Evolutionary conservation across 2,329 filamentous ascomycete genomes (phyloP), one percentile per base, ranked within the genome.

Genomic region (Hymenoscyphus salicellus): DNA sequence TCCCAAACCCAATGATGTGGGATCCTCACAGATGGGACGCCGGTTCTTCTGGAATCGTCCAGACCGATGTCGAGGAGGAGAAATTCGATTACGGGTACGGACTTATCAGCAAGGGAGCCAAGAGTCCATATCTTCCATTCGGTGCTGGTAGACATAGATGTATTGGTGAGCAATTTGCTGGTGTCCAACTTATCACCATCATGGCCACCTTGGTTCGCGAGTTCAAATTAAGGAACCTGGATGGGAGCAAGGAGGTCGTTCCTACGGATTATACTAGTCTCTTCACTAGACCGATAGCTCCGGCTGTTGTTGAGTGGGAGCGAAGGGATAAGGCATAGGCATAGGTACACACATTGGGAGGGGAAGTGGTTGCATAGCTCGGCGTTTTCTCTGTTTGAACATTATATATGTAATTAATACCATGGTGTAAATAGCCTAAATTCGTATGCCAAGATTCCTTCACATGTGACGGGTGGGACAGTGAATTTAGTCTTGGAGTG

Each of bases 81-180:
- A 92, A 92, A 79, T 85, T 94, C 66, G 94, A 97, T 77, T 97
- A 97, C 76, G 94, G 94, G 38, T 97, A 96, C 78, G 94, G 94
- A 67, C 82, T 96, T 60, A 90, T 97, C 70, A 93, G 87, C 83
- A 97, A 97, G 83, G 94, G 94, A 63, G 89, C 92, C 16, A 87
- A 86, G 65, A 96, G 91, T 61, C 93, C 94, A 0, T 98, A 97
- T 77, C 86, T 98, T 58, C 94, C 94, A 1, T 98, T 98, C 75
- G 94, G 94, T 65, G 94, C 93, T 33, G 94, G 94, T 52, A 84
- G 94, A 71, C 94, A 98, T 79, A 85, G 94, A 70, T 98, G 94
- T 79, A 97, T 98, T 75, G 94, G 94, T 70, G 94, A 98, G 83
- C 92, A 97, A 75, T 98, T 97, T 77, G 94, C 94, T 71, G 96